Evolutionary conservation across 441 rosid species (phyloP).

Genomic region (Geranium incanum): DNA sequence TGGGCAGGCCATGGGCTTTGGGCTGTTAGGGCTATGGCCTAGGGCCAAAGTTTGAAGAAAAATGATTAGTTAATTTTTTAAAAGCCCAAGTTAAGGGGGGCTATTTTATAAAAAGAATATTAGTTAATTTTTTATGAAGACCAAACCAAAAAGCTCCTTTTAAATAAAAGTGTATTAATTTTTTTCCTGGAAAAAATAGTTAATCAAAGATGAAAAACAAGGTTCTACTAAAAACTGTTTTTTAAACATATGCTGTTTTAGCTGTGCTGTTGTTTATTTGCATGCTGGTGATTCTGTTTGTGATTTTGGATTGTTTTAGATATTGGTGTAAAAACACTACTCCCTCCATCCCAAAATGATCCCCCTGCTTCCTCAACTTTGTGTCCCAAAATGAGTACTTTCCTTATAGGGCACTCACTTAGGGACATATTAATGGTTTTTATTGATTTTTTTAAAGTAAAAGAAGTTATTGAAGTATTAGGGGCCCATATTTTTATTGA

Average conservation of each 20-base stretch:
- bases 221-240: neutral
- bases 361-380: no score
- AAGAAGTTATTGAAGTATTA: no score
- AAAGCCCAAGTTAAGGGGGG: neutral
- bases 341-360: no score
- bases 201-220: neutral
- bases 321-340: no score
- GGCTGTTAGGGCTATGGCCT: neutral
- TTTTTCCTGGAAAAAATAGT: neutral
- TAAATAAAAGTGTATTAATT: neutral
- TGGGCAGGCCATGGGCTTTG: neutral
- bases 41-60: neutral
- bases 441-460: no score
- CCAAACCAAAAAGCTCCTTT: neutral
- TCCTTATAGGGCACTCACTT: no score
- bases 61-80: no score
- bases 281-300: neutral
- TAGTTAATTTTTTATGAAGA: no score
- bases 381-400: no score
- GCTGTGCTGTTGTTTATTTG: neutral
- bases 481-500: no score
- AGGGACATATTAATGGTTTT: no score
- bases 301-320: neutral
- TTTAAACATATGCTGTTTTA: neutral
- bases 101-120: neutral